Evolutionary conservation across 176 grass and related monocot genomes (phyloP).

Genomic region (Canna indica): DNA sequence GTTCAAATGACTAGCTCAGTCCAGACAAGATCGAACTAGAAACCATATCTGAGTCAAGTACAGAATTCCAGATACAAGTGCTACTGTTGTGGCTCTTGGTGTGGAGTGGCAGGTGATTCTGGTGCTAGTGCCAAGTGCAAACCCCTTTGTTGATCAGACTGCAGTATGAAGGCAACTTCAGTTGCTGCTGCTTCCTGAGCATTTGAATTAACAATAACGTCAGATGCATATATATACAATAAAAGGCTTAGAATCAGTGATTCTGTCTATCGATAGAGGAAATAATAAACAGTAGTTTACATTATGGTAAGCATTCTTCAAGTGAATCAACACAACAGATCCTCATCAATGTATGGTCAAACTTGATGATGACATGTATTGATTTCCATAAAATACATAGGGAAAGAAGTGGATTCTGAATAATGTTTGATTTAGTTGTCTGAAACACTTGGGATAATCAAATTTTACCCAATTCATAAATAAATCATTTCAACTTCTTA

Average conservation of each 20-base stretch:
- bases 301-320: not conserved
- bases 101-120: conserved; percentile 77
- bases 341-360: not conserved
- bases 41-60: not conserved
- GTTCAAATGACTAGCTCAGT: not conserved
- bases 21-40: not conserved
- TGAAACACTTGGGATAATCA: no score
- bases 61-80: not conserved
- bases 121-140: conserved; percentile 76
- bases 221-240: not conserved
- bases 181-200: conserved; percentile 64
- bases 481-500: not conserved
- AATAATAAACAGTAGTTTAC: not conserved
- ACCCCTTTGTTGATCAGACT: conserved; percentile 33
- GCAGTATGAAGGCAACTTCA: conserved; percentile 87
- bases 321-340: not conserved
- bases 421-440: not conserved
- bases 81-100: conserved; percentile 39
- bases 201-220: not conserved
- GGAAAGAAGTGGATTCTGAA: not conserved
- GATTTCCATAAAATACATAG: not conserved
- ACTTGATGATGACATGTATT: no score
- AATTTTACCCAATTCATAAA: not conserved
- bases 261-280: not conserved
- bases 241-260: not conserved